Conservation (phyloP, 2,329 filamentous ascomycete genomes). For the Fusarium pininemorale region DNA sequence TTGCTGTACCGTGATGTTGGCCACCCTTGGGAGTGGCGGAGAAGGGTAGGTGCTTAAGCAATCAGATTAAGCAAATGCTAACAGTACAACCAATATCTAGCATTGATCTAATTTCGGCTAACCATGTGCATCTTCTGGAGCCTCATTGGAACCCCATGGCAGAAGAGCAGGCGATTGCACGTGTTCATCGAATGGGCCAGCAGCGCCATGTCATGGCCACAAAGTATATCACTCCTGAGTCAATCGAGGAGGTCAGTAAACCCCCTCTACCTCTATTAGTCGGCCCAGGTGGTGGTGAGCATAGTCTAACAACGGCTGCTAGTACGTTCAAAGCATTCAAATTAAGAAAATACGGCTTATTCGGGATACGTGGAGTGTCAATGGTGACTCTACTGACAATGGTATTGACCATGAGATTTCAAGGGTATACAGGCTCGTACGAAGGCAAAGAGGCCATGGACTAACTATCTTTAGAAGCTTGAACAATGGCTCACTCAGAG, state of each 20-base stretch:
- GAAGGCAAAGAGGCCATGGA: too few relatives aligned
- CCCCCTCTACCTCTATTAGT: too few relatives aligned
- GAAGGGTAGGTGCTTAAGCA: conserved; percentile 47
- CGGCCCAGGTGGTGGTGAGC: too few relatives aligned
- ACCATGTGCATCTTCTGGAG: not conserved
- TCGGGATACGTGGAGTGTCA: too few relatives aligned
- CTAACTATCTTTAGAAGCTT: too few relatives aligned
- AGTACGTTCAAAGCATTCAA: not conserved
- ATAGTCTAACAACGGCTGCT: too few relatives aligned
- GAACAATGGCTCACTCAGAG: too few relatives aligned
- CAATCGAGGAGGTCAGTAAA: not conserved
- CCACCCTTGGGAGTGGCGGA: conserved; percentile 44
- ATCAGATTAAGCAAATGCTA: too few relatives aligned
- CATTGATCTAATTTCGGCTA: not conserved
- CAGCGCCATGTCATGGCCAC: not conserved
- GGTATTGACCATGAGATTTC: too few relatives aligned
- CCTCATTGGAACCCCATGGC: not conserved
- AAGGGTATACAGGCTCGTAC: too few relatives aligned
- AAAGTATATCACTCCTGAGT: not conserved
- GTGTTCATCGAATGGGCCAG: not conserved
- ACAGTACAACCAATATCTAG: accelerated
- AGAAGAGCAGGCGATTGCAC: not conserved
- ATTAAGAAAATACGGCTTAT: too few relatives aligned
- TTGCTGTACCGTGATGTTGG: conserved; percentile 42
- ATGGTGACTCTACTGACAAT: too few relatives aligned